Base-by-base conservation (phyloP, 2,329 filamentous ascomycete species). In the Botrytis aclada region DNA sequence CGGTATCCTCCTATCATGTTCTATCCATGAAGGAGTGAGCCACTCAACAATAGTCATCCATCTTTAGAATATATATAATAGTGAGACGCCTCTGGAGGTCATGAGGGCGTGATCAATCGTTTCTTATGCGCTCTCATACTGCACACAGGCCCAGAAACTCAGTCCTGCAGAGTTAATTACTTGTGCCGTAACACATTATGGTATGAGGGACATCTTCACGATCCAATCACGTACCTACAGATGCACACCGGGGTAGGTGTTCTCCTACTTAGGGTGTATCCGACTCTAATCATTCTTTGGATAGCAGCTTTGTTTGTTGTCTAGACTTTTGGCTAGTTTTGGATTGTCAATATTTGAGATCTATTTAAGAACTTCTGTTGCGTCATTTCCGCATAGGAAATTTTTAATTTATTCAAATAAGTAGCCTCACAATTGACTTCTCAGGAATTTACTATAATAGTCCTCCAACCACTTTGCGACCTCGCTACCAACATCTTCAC, bases 371-470 rank as follows among this genome's bases (percentile, higher is more conserved):
- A 18, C 10, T 16, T 41, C 3, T 18, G 1, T 34, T 12, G 20
- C 45, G 32, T 20, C 62, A 34, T 25, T 47, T 10, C 25, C 6
- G 22, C 22, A 32, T 47, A 22, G 8, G 3, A 65, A 25, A 45
- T 16, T 5, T 22, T n/a, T 8, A n/a, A n/a, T n/a, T n/a, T 1
- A 29, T 16, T 29, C 1, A 29, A 62, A 41, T 10, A 9, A 63
- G n/a, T 20, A 29, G 9, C 16, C 25, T 25, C 60, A 56, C 14
- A 63, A 34, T 75, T 64, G 79, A 22, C 73, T 74, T 4, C 77
- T 77, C 77, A 87, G 79, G 72, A 86, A 85, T 0, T 81, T 80
- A 29, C 82, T 81, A 78, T 87, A 88, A 77, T 88, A 89, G 10
- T 81, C 77, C 74, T 88, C 84, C 76, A 88, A 77, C 85, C 85